Evolutionary conservation across 345 rosid species (phyloP).

Genomic region (Passiflora organensis): DNA sequence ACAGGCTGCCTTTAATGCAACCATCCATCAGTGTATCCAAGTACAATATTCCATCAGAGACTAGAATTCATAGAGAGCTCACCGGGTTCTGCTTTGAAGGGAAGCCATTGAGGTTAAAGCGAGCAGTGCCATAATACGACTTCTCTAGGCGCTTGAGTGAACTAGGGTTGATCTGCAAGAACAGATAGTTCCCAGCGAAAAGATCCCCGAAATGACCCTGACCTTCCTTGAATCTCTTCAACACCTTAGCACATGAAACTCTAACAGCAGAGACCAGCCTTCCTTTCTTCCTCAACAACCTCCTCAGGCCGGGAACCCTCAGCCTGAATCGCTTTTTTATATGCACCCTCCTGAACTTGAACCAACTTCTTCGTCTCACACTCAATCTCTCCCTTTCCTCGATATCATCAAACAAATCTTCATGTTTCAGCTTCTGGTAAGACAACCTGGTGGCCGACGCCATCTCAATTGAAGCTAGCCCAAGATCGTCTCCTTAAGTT

Average conservation of each 20-base stretch:
- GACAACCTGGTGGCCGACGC: slow-evolving; percentile 23
- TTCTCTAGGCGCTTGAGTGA: slow-evolving; percentile 32
- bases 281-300: slow-evolving; percentile 33
- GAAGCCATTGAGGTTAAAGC: neutral
- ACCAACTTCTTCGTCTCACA: slow-evolving; percentile 24
- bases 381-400: slow-evolving; percentile 7
- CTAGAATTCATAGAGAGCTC: neutral
- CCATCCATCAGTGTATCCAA: too few species aligned
- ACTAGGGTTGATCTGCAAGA: slow-evolving; percentile 63
- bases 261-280: slow-evolving; percentile 32
- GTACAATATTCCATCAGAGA: too few species aligned
- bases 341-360: slow-evolving; percentile 37
- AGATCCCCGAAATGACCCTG: slow-evolving; percentile 64
- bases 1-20: too few species aligned
- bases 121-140: neutral
- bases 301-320: slow-evolving; percentile 37
- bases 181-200: slow-evolving; percentile 69
- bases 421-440: slow-evolving; percentile 40
- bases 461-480: too few species aligned
- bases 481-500: neutral
- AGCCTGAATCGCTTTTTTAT: slow-evolving; percentile 49
- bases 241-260: slow-evolving; percentile 30
- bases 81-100: neutral
- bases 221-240: slow-evolving; percentile 61
- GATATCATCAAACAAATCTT: slow-evolving; percentile 10